Evolutionary conservation across 2,329 filamentous ascomycete species (phyloP).

Genomic region (Rhexocercosporidium sp.): DNA sequence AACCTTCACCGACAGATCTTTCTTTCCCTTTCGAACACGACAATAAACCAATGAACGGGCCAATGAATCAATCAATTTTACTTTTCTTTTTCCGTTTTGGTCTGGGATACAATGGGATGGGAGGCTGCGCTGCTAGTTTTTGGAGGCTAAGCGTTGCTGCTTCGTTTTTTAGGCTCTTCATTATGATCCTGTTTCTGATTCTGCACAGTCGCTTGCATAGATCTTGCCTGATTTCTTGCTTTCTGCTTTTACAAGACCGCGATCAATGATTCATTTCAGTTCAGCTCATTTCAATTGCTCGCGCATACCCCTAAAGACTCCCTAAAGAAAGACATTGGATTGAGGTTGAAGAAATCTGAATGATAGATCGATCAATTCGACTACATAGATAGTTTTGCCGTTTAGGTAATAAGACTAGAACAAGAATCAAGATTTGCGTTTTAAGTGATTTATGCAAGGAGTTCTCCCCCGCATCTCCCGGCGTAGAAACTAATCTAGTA

Average conservation of each 20-base stretch:
- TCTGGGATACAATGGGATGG: not conserved
- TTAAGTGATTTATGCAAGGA: too few relatives aligned
- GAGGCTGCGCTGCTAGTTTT: not conserved
- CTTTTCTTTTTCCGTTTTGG: not conserved
- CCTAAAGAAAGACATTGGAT: not conserved
- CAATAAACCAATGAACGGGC: too few relatives aligned
- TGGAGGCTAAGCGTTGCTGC: constrained; percentile 6
- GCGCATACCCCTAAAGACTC: not conserved
- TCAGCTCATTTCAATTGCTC: too few relatives aligned
- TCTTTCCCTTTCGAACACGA: not conserved
- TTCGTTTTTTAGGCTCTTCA: not conserved
- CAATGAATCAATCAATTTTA: not conserved
- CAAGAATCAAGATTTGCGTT: too few relatives aligned
- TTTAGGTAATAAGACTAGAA: not conserved
- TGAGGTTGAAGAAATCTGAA: too few relatives aligned
- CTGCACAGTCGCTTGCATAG: not conserved
- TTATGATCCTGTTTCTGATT: not conserved
- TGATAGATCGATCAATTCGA: too few relatives aligned
- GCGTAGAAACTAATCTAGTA: too few relatives aligned
- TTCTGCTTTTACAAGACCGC: too few relatives aligned
- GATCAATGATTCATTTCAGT: too few relatives aligned
- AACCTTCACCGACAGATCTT: not conserved
- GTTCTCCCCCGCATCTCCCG: too few relatives aligned
- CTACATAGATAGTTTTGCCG: not conserved
- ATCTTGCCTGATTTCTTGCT: too few relatives aligned